phyloP scores from a whole-genome alignment of 345 rosid genomes.

The Psidium guajava region DNA sequence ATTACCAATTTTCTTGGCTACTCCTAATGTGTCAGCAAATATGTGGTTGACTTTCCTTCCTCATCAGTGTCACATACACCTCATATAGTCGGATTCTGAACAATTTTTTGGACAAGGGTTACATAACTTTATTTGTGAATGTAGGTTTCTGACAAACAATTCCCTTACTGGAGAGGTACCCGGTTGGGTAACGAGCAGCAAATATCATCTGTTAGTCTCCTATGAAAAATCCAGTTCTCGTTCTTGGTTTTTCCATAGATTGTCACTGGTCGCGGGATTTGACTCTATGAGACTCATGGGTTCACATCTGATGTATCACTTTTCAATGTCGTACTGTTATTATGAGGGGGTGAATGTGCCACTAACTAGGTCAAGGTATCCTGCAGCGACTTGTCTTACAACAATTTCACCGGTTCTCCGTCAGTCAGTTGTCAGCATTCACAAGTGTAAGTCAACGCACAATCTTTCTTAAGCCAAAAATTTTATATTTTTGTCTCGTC shows the following conservation, averaged over 20 bases:
- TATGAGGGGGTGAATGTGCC: not conserved
- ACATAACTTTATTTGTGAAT: not conserved
- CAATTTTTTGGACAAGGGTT: not conserved
- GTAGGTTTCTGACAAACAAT: conserved; percentile 71
- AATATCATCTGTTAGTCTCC: conserved; percentile 25
- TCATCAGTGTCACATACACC: not conserved
- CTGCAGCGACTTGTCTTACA: conserved; percentile 77
- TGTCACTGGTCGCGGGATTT: not conserved
- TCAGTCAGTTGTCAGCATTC: conserved; percentile 23
- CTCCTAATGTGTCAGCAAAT: not conserved
- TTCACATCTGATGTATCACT: not conserved
- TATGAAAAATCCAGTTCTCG: not conserved
- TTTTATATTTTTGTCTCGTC: too few species aligned
- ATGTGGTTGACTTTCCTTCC: not conserved
- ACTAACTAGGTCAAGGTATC: not conserved
- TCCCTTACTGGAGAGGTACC: conserved; percentile 61
- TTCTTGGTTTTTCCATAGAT: not conserved
- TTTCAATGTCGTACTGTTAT: not conserved
- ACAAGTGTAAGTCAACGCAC: not conserved
- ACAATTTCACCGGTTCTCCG: conserved; percentile 57
- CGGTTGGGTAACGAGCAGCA: conserved; percentile 25
- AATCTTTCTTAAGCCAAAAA: too few species aligned
- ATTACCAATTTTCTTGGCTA: conserved; percentile 3
- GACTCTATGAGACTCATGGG: not conserved
- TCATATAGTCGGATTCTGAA: not conserved